These are phyloP conservation scores for Nemania bipapillata DNA, from an alignment of 2,329 filamentous ascomycete genomes.

Conservation along the genomic window DNA sequence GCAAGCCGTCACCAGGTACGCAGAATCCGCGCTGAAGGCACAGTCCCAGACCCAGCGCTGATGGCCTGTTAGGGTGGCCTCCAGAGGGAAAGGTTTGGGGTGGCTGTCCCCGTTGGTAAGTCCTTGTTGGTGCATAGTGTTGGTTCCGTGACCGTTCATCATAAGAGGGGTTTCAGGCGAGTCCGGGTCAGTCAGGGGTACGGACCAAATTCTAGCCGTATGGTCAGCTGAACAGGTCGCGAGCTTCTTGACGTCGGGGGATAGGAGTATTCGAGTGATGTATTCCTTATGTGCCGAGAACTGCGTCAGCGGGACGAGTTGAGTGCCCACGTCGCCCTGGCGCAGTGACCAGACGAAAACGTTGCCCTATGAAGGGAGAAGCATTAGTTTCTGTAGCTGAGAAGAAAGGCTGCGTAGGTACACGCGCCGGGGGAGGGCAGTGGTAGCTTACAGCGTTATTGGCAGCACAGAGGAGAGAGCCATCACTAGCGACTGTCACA, in stretches of 20 bases:
- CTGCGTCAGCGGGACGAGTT: slow-evolving; percentile 85
- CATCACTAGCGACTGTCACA: slow-evolving; percentile 95
- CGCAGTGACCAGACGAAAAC: slow-evolving; percentile 97
- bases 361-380: slow-evolving; percentile 72
- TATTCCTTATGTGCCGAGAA: slow-evolving; percentile 93
- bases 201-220: slow-evolving; percentile 89
- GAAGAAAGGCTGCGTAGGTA: neutral
- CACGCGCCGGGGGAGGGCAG: neutral
- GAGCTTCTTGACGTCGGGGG: slow-evolving; percentile 91
- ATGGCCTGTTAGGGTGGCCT: slow-evolving; percentile 88
- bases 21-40: slow-evolving; percentile 91
- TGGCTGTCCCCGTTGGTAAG: slow-evolving; percentile 39
- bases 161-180: slow-evolving; percentile 25
- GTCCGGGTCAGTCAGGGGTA: slow-evolving; percentile 32
- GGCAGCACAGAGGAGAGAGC: slow-evolving; percentile 88
- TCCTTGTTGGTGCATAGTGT: neutral
- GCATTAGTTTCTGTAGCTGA: neutral
- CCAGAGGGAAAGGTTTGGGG: slow-evolving; percentile 77
- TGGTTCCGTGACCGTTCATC: slow-evolving; percentile 32
- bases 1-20: slow-evolving; percentile 91
- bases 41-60: slow-evolving; percentile 99
- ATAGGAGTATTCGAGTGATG: slow-evolving; percentile 90
- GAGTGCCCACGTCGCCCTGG: slow-evolving; percentile 82
- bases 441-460: slow-evolving; percentile 78
- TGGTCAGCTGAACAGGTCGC: slow-evolving; percentile 95